phyloP scores from a whole-genome alignment of 2,329 filamentous ascomycete species.

The Ciborinia camelliae region DNA sequence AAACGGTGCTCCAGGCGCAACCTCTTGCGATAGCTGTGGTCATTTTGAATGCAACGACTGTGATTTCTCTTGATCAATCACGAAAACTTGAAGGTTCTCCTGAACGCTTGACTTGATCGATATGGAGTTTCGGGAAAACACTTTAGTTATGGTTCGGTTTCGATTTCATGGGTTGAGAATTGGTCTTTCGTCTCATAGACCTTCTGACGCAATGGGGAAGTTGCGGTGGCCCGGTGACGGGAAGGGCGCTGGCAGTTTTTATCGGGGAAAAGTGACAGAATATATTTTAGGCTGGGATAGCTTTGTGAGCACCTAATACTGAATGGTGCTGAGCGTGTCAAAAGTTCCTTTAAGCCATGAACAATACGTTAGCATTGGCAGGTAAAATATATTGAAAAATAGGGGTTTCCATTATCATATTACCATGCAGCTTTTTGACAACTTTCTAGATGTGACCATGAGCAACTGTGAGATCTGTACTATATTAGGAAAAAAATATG shows the following conservation, averaged over 20 bases:
- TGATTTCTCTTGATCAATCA: conserved; percentile 4
- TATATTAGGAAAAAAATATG: not conserved
- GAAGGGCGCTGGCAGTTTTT: not conserved
- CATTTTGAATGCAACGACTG: conserved; percentile 20
- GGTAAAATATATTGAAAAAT: not conserved
- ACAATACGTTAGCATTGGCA: not conserved
- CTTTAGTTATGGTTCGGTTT: not conserved
- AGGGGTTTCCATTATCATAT: not conserved
- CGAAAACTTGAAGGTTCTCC: not conserved
- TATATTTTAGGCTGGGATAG: not conserved
- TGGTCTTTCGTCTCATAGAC: not conserved
- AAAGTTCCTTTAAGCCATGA: not conserved
- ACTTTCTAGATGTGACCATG: not conserved
- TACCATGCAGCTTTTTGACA: not conserved
- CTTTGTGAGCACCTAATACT: not conserved
- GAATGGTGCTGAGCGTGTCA: not conserved
- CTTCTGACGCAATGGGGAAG: not conserved
- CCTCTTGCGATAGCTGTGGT: conserved; percentile 3
- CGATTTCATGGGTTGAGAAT: not conserved
- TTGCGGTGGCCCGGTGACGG: too few relatives aligned
- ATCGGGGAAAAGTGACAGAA: not conserved
- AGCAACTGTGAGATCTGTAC: not conserved
- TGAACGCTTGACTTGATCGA: accelerated
- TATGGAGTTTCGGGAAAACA: not conserved
- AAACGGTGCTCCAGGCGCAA: not conserved